Evolutionary conservation across 805 yeast genomes (phyloP).

Genomic region (Tetrapisispora iriomotensis): DNA sequence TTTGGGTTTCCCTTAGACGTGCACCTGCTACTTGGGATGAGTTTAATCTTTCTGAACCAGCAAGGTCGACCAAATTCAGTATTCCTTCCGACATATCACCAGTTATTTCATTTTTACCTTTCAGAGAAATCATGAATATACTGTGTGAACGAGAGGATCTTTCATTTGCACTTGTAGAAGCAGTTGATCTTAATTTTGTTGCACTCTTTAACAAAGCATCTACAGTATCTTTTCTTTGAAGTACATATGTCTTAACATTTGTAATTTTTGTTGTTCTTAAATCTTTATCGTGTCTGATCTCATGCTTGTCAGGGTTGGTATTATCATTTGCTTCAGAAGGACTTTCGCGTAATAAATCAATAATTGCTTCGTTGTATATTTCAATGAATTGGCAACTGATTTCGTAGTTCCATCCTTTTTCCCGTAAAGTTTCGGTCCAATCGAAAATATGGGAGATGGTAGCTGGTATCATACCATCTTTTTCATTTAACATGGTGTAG

Average conservation of each 20-base stretch:
- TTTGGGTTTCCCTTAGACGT: slow-evolving; percentile 74
- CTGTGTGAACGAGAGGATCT: slow-evolving; percentile 89
- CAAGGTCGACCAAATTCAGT: slow-evolving; percentile 77
- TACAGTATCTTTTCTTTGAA: slow-evolving; percentile 43
- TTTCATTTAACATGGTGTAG: slow-evolving; percentile 66
- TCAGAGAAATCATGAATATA: slow-evolving; percentile 55
- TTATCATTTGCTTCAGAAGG: slow-evolving; percentile 7
- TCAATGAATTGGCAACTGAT: slow-evolving; percentile 75
- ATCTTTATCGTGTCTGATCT: slow-evolving; percentile 59
- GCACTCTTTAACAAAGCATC: slow-evolving; percentile 44
- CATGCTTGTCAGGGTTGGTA: slow-evolving; percentile 36
- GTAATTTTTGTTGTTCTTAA: slow-evolving; percentile 48
- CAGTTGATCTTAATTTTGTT: slow-evolving; percentile 56
- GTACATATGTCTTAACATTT: slow-evolving; percentile 41
- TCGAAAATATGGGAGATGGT: slow-evolving; percentile 66
- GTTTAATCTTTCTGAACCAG: slow-evolving; percentile 83
- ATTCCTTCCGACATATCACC: slow-evolving; percentile 46
- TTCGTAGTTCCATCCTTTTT: slow-evolving; percentile 53
- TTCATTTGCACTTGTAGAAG: slow-evolving; percentile 71
- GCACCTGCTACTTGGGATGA: slow-evolving; percentile 73
- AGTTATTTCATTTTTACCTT: slow-evolving; percentile 43
- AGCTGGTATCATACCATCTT: slow-evolving; percentile 74
- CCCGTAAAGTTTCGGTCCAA: slow-evolving; percentile 38
- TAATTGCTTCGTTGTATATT: slow-evolving; percentile 75
- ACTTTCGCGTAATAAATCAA: slow-evolving; percentile 47